phyloP scores from a whole-genome alignment of 176 grass and related monocot genomes.

The Oryza brachyantha region DNA sequence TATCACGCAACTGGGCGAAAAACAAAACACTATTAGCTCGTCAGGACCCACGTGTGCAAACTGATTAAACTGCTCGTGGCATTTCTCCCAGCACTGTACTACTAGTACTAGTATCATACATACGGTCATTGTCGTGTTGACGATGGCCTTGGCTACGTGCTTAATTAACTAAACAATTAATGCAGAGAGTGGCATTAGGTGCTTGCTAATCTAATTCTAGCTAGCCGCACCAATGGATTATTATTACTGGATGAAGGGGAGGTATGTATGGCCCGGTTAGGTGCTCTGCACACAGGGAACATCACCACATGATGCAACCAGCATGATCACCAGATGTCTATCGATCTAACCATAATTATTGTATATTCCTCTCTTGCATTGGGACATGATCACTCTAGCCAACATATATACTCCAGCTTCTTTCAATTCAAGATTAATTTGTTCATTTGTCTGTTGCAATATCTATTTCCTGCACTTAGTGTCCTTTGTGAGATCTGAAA shows the following conservation, averaged over 20 bases:
- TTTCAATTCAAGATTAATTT: background rate
- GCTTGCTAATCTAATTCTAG: conserved; percentile 25
- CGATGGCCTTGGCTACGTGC: background rate
- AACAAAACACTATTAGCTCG: background rate
- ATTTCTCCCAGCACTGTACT: background rate
- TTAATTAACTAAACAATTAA: conserved; percentile 6
- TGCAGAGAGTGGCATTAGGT: conserved; percentile 2
- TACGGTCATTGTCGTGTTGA: background rate
- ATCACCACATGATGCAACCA: conserved; percentile 33
- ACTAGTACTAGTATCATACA: background rate
- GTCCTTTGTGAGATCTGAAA: background rate
- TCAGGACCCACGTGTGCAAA: conserved; percentile 10
- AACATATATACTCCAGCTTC: background rate
- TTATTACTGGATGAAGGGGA: background rate
- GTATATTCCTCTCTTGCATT: background rate
- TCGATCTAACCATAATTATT: background rate
- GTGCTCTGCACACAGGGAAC: conserved; percentile 13
- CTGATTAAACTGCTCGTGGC: conserved; percentile 17
- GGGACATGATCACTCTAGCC: background rate
- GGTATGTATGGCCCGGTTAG: background rate
- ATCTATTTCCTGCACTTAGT: background rate
- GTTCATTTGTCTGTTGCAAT: background rate
- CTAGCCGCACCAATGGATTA: conserved; percentile 13
- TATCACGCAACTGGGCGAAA: background rate
- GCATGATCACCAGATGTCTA: conserved; percentile 3